phyloP scores from a whole-genome alignment of 441 rosid genomes.

The Raphanus hybrid region DNA sequence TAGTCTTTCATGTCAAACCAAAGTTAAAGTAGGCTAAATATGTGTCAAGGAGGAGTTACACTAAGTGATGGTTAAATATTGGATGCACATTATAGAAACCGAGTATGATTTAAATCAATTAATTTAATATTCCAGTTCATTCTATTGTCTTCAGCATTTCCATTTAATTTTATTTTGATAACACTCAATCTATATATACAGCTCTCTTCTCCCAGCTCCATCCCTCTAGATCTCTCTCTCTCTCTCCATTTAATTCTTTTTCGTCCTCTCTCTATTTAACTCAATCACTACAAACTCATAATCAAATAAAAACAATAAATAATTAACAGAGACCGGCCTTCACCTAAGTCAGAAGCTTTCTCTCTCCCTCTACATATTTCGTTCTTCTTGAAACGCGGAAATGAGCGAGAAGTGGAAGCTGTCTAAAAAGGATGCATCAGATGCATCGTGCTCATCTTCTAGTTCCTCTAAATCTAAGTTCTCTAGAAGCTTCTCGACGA shows the following conservation, averaged over 20 bases:
- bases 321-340: not conserved
- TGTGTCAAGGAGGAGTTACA: not conserved
- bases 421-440: conserved; percentile 59
- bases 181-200: conserved; percentile 29
- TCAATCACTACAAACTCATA: conserved; percentile 39
- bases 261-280: conserved; percentile 25
- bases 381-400: not conserved
- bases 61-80: not conserved
- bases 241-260: not conserved
- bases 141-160: not conserved
- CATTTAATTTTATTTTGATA: conserved; percentile 11
- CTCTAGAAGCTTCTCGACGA: conserved; percentile 73
- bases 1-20: no score
- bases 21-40: not conserved
- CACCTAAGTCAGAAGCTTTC: not conserved
- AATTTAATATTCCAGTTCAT: conserved; percentile 23
- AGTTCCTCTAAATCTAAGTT: conserved; percentile 51
- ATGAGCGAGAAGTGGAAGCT: conserved; percentile 86
- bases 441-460: conserved; percentile 43
- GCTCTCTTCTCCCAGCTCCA: conserved; percentile 6
- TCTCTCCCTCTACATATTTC: not conserved
- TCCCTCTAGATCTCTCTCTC: conserved; percentile 31
- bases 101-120: not conserved
- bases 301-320: conserved; percentile 17
- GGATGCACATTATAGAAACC: conserved; percentile 7